Evolutionary conservation across 768 basidiomycete genomes (phyloP).

Genomic region (Trametes coccinea): DNA sequence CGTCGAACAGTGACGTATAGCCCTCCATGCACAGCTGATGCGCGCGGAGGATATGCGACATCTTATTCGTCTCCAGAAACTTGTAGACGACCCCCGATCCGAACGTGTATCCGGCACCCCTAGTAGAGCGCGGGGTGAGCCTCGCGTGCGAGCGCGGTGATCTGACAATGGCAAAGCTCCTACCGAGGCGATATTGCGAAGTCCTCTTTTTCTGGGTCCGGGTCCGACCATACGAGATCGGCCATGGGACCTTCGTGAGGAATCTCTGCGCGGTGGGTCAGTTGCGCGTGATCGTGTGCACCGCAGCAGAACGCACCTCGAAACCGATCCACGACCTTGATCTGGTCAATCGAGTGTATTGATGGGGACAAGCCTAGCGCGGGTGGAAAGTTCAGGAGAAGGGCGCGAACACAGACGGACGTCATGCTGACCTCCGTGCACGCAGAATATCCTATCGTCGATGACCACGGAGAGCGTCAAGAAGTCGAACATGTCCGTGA

Average conservation of each 20-base stretch:
- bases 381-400: constrained; percentile 6
- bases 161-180: constrained; percentile 29
- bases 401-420: background rate
- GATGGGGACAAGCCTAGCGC: constrained; percentile 87
- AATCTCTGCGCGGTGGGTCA: constrained; percentile 65
- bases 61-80: constrained; percentile 92
- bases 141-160: background rate
- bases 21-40: constrained; percentile 99
- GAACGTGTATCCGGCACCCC: constrained; percentile 98
- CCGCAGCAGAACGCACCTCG: constrained; percentile 57
- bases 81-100: constrained; percentile 97
- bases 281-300: background rate
- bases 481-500: constrained; percentile 99
- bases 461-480: constrained; percentile 96
- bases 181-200: constrained; percentile 98
- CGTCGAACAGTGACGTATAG: constrained; percentile 94
- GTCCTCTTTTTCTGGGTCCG: constrained; percentile 98
- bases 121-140: constrained; percentile 33
- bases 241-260: constrained; percentile 99
- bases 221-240: constrained; percentile 99
- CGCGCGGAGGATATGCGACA: constrained; percentile 96
- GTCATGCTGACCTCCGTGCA: constrained; percentile 80
- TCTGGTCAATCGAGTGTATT: constrained; percentile 98
- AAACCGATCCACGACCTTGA: constrained; percentile 98
- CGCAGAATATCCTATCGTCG: constrained; percentile 98